Percentiles rank a stretch among this genome's conserved stretches.
These are phyloP conservation scores for Colletotrichum kahawae DNA, from an alignment of 2,329 filamentous ascomycete genomes.

Conservation along the genomic window DNA sequence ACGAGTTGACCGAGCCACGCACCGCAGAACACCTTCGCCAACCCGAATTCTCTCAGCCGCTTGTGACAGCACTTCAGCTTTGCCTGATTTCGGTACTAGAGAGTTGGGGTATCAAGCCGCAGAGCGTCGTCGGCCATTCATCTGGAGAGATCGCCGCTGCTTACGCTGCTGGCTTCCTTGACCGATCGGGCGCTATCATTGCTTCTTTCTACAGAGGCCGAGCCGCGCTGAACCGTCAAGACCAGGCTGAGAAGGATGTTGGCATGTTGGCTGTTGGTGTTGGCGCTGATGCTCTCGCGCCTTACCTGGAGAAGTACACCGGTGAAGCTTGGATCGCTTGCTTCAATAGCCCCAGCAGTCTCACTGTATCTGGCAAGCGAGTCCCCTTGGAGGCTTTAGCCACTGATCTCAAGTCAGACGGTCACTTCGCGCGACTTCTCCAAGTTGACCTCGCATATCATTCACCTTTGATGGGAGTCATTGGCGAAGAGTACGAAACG, in stretches of 20 bases:
- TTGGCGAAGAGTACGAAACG: background rate
- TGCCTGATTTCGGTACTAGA: slow-evolving; percentile 32
- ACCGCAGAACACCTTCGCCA: slow-evolving; percentile 17
- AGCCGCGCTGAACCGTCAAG: background rate
- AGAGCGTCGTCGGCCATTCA: slow-evolving; percentile 23
- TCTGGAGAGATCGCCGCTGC: slow-evolving; percentile 25
- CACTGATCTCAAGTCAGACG: slow-evolving; percentile 23
- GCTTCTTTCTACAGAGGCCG: background rate
- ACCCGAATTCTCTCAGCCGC: slow-evolving; percentile 41
- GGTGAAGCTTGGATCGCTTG: background rate
- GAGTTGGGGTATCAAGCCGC: background rate
- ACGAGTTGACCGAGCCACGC: slow-evolving; percentile 28
- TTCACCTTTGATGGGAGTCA: slow-evolving; percentile 4
- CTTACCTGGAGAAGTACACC: background rate
- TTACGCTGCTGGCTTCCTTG: slow-evolving; percentile 21
- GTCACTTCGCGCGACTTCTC: slow-evolving; percentile 27
- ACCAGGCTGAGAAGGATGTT: background rate
- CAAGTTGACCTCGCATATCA: slow-evolving; percentile 26
- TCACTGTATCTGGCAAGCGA: slow-evolving; percentile 9
- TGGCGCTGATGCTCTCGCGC: background rate
- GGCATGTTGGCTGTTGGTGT: slow-evolving; percentile 9
- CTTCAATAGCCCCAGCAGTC: slow-evolving; percentile 15
- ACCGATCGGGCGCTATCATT: background rate
- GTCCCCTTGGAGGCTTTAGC: slow-evolving; percentile 19
- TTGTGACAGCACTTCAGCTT: slow-evolving; percentile 42